Percentiles rank a stretch among this genome's conserved stretches.
Evolutionary conservation across 179 eudicot genomes (phyloP).

Genomic region (Amaranthus tricolor): DNA sequence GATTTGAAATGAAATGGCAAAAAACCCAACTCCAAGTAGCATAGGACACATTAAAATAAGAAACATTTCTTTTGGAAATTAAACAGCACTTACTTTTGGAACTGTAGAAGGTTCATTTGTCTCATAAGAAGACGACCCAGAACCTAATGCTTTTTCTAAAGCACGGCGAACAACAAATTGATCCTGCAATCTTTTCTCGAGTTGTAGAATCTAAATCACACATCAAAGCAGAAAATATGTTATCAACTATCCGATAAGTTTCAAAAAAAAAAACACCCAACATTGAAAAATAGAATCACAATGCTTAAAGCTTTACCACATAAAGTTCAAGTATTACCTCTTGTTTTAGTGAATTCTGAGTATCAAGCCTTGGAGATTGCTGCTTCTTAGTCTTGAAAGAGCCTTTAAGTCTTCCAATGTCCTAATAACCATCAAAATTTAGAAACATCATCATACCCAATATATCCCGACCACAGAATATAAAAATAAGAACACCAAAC

Average conservation of each 20-base stretch:
- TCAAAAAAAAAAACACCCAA: background rate
- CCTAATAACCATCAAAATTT: slow-evolving; percentile 40
- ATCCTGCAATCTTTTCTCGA: slow-evolving; percentile 73
- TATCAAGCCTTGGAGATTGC: slow-evolving; percentile 46
- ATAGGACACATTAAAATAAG: background rate
- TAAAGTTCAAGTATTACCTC: slow-evolving; percentile 54
- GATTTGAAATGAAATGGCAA: background rate
- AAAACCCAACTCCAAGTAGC: background rate
- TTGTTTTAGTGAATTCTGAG: slow-evolving; percentile 57
- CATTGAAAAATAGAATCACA: background rate
- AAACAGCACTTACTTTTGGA: slow-evolving; percentile 54
- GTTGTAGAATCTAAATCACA: slow-evolving; percentile 64
- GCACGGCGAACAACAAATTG: slow-evolving; percentile 74
- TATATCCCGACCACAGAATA: no score
- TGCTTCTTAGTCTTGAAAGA: slow-evolving; percentile 40
- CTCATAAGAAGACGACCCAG: slow-evolving; percentile 44
- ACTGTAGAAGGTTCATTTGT: slow-evolving; percentile 39
- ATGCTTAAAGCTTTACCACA: background rate
- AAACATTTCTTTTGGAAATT: background rate
- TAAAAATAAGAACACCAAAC: background rate
- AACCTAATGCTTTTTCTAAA: slow-evolving; percentile 77
- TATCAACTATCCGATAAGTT: background rate
- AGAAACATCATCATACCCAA: background rate
- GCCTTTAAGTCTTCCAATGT: slow-evolving; percentile 39
- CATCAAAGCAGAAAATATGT: slow-evolving; percentile 11